Evolutionary conservation across 2,329 filamentous ascomycete genomes (phyloP).

Genomic region (Ascochyta clinopodiicola): DNA sequence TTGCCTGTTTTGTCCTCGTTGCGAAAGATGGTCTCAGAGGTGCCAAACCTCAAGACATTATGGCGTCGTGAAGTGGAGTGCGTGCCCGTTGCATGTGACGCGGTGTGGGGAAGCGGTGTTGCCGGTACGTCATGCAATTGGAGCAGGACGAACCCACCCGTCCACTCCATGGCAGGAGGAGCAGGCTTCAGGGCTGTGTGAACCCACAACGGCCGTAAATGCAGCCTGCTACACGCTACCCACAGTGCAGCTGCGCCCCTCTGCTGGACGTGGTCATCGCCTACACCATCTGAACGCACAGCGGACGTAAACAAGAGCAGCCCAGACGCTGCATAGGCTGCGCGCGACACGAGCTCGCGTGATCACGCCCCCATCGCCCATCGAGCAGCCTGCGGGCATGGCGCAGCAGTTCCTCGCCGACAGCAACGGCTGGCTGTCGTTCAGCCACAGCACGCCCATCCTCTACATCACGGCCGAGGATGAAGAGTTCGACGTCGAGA

Average conservation of each 20-base stretch:
- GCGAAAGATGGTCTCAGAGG: too few relatives aligned
- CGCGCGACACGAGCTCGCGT: neutral
- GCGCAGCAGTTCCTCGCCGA: conserved; percentile 47
- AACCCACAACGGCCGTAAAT: conserved; percentile 19
- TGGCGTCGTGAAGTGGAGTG: too few relatives aligned
- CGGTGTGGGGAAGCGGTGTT: too few relatives aligned
- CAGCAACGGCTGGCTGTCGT: conserved; percentile 48
- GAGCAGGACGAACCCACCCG: neutral
- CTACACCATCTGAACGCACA: neutral
- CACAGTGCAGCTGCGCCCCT: conserved; percentile 20
- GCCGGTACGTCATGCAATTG: conserved; percentile 1
- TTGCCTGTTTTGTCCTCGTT: too few relatives aligned
- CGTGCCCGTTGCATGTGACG: too few relatives aligned
- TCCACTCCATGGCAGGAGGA: neutral
- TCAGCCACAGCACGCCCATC: conserved; percentile 51
- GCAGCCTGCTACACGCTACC: conserved; percentile 9
- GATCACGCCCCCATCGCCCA: neutral
- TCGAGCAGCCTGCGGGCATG: conserved; percentile 22
- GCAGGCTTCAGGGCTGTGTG: conserved; percentile 27
- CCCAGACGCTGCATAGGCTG: neutral
- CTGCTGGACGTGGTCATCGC: neutral
- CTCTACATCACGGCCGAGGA: conserved; percentile 61
- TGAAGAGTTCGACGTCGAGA: conserved; percentile 63
- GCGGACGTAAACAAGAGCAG: neutral
- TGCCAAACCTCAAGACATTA: too few relatives aligned